Evolutionary conservation across 345 rosid genomes (phyloP).

Genomic region (Psidium guajava): DNA sequence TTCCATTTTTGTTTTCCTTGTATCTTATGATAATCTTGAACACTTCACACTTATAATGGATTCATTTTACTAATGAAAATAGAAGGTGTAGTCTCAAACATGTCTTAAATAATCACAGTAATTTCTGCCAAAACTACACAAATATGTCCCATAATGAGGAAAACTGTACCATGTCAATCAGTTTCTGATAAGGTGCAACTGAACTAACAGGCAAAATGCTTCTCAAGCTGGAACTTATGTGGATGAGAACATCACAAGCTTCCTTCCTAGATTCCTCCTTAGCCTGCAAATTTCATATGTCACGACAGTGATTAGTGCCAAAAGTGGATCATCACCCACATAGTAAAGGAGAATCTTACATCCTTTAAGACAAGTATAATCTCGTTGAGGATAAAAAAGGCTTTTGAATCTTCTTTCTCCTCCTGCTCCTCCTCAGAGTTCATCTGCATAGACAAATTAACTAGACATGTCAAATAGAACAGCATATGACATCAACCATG

Average conservation of each 20-base stretch:
- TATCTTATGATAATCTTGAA: background rate
- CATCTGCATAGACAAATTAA: constrained; percentile 27
- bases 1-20: background rate
- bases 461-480: background rate
- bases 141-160: background rate
- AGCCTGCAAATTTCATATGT: constrained; percentile 28
- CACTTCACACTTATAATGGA: background rate
- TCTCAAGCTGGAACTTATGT: constrained; percentile 40
- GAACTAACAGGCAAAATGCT: constrained; percentile 18
- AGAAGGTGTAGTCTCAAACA: background rate
- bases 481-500: background rate
- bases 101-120: background rate
- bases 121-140: background rate
- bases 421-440: constrained; percentile 64
- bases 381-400: constrained; percentile 83
- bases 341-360: constrained; percentile 33
- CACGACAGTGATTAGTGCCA: background rate
- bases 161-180: constrained; percentile 57
- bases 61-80: background rate
- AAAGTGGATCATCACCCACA: background rate
- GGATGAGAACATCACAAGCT: constrained; percentile 63
- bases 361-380: constrained; percentile 75
- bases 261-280: constrained; percentile 70
- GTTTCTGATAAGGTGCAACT: constrained; percentile 39
- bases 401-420: constrained; percentile 67